Evolutionary conservation across 306 rosid species (phyloP).

Genomic region (Prunus mira): DNA sequence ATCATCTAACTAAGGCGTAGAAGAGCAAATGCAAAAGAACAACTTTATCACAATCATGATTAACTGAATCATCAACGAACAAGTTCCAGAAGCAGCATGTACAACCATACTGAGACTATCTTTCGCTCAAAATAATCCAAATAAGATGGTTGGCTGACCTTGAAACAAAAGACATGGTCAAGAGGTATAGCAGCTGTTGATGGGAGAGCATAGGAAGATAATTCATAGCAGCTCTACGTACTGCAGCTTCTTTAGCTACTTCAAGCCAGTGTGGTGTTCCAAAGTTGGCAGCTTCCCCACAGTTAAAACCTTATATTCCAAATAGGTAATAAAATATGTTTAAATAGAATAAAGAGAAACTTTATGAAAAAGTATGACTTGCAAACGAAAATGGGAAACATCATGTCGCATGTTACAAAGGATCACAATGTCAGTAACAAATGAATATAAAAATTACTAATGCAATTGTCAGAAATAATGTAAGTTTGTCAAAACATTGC

Average conservation of each 20-base stretch:
- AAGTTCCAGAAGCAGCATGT: constrained; percentile 6
- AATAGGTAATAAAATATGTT: neutral
- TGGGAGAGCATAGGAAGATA: constrained; percentile 99
- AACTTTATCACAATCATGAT: neutral
- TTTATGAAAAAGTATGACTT: neutral
- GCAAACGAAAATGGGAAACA: neutral
- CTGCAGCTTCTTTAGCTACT: constrained; percentile 97
- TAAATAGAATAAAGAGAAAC: neutral
- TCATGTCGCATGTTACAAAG: neutral
- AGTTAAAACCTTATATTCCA: constrained; percentile 65
- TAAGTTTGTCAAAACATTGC: neutral
- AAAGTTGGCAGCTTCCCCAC: constrained; percentile 99
- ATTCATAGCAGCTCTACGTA: constrained; percentile 98
- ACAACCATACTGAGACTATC: neutral
- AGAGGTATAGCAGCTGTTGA: constrained; percentile 92
- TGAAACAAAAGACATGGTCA: constrained; percentile 91
- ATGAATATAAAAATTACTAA: neutral
- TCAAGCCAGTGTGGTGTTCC: constrained; percentile 97
- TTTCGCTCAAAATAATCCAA: neutral
- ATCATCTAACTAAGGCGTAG: neutral
- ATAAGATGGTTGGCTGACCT: constrained; percentile 48
- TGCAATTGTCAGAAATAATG: neutral
- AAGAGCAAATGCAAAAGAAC: constrained; percentile 2
- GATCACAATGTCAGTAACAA: neutral
- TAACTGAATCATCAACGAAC: neutral